Conservation (phyloP, 2,329 filamentous ascomycete species). For the Penicillium sp. region DNA sequence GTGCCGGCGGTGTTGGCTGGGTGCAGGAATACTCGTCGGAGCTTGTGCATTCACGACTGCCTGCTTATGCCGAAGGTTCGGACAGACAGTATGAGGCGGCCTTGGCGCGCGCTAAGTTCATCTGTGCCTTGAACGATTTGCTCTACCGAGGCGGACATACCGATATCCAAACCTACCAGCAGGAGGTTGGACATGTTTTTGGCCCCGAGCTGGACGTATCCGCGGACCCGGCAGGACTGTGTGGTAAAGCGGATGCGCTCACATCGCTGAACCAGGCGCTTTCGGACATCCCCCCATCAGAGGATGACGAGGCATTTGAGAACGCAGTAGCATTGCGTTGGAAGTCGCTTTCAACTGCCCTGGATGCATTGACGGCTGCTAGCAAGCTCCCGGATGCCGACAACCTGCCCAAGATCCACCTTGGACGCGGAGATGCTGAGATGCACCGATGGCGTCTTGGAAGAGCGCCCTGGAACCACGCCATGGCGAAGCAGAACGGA, state of each 20-base stretch:
- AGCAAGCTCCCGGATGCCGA: conserved; percentile 45
- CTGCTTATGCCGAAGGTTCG: conserved; percentile 43
- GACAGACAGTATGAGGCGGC: conserved; percentile 44
- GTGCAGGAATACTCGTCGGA: conserved; percentile 49
- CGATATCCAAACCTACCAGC: conserved; percentile 47
- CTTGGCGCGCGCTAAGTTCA: conserved; percentile 50
- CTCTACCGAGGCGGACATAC: conserved; percentile 47
- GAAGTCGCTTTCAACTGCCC: conserved; percentile 46
- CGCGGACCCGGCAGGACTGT: conserved; percentile 42
- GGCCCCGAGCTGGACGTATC: conserved; percentile 34
- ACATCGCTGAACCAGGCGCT: conserved; percentile 46
- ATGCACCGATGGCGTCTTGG: conserved; percentile 48
- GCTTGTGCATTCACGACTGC: conserved; percentile 47
- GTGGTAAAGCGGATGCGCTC: conserved; percentile 50
- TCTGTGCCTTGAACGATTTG: conserved; percentile 48
- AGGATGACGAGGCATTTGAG: conserved; percentile 24
- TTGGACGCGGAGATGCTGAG: conserved; percentile 49
- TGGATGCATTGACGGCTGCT: conserved; percentile 44
- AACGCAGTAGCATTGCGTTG: conserved; percentile 38
- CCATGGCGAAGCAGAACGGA: conserved; percentile 38
- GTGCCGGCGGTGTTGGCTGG: conserved; percentile 43
- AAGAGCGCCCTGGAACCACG: conserved; percentile 36
- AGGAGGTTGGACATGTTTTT: conserved; percentile 37
- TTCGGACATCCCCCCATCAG: conserved; percentile 25
- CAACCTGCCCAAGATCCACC: conserved; percentile 46